These are phyloP conservation scores for Ganoderma sp. DNA, from an alignment of 1,284 basidiomycete genomes.

Conservation along the genomic window DNA sequence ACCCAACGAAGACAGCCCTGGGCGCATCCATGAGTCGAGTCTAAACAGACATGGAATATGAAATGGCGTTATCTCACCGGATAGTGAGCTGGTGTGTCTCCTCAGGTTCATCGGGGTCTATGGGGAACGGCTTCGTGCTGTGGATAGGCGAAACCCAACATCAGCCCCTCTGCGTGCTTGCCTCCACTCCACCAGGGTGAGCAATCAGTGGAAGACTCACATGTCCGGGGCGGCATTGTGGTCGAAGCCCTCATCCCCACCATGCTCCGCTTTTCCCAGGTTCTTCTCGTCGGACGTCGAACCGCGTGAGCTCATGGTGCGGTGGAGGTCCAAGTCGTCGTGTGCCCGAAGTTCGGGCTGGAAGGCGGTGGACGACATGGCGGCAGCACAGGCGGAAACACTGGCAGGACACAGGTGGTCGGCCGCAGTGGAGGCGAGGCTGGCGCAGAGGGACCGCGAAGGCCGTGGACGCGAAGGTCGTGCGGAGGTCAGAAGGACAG, in stretches of 20 bases:
- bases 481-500: background rate
- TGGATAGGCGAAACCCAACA: background rate
- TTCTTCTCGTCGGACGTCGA: slow-evolving; percentile 23
- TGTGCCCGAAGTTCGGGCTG: slow-evolving; percentile 18
- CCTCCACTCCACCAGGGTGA: no score
- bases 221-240: slow-evolving; percentile 23
- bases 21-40: background rate
- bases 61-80: slow-evolving; percentile 35
- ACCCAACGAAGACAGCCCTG: slow-evolving; percentile 65
- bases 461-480: slow-evolving; percentile 9
- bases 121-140: slow-evolving; percentile 52
- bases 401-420: slow-evolving; percentile 12
- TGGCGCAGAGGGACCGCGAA: slow-evolving; percentile 11
- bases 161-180: background rate
- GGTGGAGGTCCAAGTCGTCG: slow-evolving; percentile 19
- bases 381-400: slow-evolving; percentile 24
- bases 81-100: slow-evolving; percentile 64
- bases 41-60: background rate
- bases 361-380: slow-evolving; percentile 25
- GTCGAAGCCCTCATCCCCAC: slow-evolving; percentile 15
- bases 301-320: slow-evolving; percentile 21
- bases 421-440: slow-evolving; percentile 24
- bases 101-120: slow-evolving; percentile 53
- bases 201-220: slow-evolving; percentile 12
- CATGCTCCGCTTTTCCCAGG: slow-evolving; percentile 7